Evolutionary conservation across 495 filamentous ascomycete genomes (phyloP).

Genomic region (Aspergillus ostianus): DNA sequence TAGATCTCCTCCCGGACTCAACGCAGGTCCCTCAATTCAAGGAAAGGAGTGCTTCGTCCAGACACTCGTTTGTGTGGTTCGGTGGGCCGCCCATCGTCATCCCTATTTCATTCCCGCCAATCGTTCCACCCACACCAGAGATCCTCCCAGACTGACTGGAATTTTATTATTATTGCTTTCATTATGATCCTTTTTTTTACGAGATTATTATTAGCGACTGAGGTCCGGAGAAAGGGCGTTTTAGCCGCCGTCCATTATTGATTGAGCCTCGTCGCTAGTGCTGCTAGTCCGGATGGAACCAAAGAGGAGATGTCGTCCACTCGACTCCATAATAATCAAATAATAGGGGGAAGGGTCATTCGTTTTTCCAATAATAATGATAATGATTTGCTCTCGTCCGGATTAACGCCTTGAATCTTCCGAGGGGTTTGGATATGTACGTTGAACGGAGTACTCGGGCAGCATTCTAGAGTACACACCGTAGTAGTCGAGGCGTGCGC

Average conservation of each 20-base stretch:
- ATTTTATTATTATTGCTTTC: not conserved
- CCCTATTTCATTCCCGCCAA: constrained; percentile 43
- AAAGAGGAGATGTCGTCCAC: not conserved
- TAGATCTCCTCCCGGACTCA: not conserved
- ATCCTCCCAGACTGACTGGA: constrained; percentile 7
- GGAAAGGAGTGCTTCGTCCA: constrained; percentile 17
- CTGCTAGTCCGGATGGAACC: constrained; percentile 1
- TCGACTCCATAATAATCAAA: constrained; percentile 7
- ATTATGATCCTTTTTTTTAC: not conserved
- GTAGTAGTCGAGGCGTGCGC: not conserved
- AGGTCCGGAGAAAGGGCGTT: not conserved
- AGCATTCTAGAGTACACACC: not conserved
- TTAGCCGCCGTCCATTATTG: constrained; percentile 14
- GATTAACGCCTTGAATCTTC: not conserved
- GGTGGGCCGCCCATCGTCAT: constrained; percentile 47
- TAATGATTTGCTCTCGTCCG: not conserved
- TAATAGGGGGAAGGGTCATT: not conserved
- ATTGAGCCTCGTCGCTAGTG: constrained; percentile 22
- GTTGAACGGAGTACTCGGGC: not conserved
- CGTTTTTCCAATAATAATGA: not conserved
- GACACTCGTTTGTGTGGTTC: constrained; percentile 42
- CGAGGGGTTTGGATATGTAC: not conserved
- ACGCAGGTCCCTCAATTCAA: not conserved
- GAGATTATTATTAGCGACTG: not conserved
- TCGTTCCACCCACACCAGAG: constrained; percentile 28